phyloP scores from a whole-genome alignment of 2,329 filamentous ascomycete genomes.

The Ceratocystis alfenasii region DNA sequence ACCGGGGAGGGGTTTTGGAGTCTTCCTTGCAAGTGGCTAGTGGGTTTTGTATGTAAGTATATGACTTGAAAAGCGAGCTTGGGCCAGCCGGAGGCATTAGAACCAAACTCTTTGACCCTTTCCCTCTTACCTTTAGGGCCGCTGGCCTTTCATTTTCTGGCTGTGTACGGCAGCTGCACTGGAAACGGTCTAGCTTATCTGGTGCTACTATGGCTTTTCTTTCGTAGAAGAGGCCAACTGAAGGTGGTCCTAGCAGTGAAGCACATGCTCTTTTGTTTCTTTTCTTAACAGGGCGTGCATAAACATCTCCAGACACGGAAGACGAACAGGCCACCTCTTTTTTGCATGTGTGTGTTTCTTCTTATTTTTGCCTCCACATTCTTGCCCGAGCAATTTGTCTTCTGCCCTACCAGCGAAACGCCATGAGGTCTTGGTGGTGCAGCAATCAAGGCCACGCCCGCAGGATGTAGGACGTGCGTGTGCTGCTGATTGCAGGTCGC shows the following conservation, averaged over 20 bases:
- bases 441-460: neutral
- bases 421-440: neutral
- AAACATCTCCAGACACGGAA: neutral
- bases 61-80: neutral
- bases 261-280: neutral
- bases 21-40: no score
- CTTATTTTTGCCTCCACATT: neutral
- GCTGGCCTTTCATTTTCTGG: neutral
- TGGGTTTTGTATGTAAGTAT: no score
- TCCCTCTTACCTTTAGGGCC: neutral
- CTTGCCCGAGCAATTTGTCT: no score
- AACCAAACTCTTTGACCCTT: neutral
- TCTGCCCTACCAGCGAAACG: no score
- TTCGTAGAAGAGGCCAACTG: neutral
- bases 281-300: constrained; percentile 7
- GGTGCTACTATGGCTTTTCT: neutral
- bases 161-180: neutral
- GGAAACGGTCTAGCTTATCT: neutral
- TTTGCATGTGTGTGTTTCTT: neutral
- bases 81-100: neutral
- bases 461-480: no score
- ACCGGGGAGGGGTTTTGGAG: no score
- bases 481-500: neutral
- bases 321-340: neutral
- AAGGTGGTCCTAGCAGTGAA: neutral